Evolutionary conservation across 768 basidiomycete genomes (phyloP).

Genomic region (Rubroboletus pulcherrimus): DNA sequence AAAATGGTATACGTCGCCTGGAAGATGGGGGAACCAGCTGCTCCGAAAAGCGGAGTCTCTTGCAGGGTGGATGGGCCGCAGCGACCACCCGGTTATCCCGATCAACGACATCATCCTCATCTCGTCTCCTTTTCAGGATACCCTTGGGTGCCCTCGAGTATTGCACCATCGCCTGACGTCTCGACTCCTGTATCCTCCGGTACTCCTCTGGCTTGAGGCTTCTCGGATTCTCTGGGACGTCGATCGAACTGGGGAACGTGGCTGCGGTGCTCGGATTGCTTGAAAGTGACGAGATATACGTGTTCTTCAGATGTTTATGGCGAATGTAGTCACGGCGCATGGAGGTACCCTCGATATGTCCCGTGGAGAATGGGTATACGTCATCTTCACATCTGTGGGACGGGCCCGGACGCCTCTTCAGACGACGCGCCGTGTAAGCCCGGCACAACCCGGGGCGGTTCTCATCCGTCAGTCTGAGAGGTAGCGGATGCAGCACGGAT

Average conservation of each 20-base stretch:
- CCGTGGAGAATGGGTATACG: slow-evolving; percentile 11
- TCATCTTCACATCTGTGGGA: slow-evolving; percentile 21
- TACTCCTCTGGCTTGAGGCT: slow-evolving; percentile 24
- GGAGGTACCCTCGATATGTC: slow-evolving; percentile 24
- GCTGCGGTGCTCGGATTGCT: slow-evolving; percentile 5
- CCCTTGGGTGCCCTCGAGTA: slow-evolving; percentile 23
- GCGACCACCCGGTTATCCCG: background rate
- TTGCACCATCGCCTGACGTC: slow-evolving; percentile 28
- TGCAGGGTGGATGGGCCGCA: slow-evolving; percentile 6
- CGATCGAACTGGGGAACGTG: slow-evolving; percentile 16
- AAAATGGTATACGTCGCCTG: slow-evolving; percentile 13
- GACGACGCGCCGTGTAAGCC: background rate
- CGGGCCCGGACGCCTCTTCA: slow-evolving; percentile 11
- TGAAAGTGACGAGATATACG: slow-evolving; percentile 24
- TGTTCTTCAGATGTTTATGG: slow-evolving; percentile 29
- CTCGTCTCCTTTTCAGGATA: slow-evolving; percentile 29
- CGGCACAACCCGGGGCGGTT: slow-evolving; percentile 3
- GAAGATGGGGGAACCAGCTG: background rate
- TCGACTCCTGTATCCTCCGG: slow-evolving; percentile 21
- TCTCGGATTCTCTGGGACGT: slow-evolving; percentile 16
- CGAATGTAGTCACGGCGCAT: slow-evolving; percentile 27
- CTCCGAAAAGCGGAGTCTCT: slow-evolving; percentile 24
- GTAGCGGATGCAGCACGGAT: background rate
- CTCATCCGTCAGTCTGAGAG: slow-evolving; percentile 2
- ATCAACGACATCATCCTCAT: slow-evolving; percentile 16